A percentile compares a stretch with the other conserved stretches of the same genome.
phyloP scores from a whole-genome alignment of 2,329 filamentous ascomycete genomes.

The Lecanicillium sp. region DNA sequence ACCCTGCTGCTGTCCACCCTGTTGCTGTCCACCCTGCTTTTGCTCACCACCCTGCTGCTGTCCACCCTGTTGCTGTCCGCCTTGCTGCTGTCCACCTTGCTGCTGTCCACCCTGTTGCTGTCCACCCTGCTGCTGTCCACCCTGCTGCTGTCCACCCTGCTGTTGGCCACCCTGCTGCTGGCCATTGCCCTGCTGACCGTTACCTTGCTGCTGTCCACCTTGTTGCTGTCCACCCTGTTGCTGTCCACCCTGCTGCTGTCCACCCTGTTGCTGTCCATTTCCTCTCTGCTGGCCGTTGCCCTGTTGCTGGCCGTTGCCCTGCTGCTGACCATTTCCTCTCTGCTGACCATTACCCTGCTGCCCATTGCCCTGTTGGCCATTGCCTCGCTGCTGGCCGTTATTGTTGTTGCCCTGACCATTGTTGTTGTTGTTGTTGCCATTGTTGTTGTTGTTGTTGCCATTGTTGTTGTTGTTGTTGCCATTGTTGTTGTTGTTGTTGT shows the following conservation, averaged over 20 bases:
- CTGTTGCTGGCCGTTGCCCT: slow-evolving; percentile 8
- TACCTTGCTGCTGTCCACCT: slow-evolving; percentile 3
- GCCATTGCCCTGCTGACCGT: slow-evolving; percentile 2
- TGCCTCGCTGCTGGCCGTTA: slow-evolving; percentile 5
- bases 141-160: slow-evolving; percentile 1
- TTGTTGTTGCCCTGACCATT: slow-evolving; percentile 7
- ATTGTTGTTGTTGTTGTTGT: slow-evolving; percentile 11
- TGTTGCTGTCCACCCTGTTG: slow-evolving; percentile 8
- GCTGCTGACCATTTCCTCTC: slow-evolving; percentile 1
- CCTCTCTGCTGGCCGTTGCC: slow-evolving; percentile 3
- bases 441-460: slow-evolving; percentile 14
- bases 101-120: slow-evolving; percentile 10
- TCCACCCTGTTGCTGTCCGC: slow-evolving; percentile 9
- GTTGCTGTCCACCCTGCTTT: slow-evolving; percentile 8
- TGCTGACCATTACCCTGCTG: slow-evolving; percentile 7
- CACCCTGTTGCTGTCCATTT: too few species aligned
- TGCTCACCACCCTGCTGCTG: slow-evolving; percentile 4
- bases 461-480: slow-evolving; percentile 16
- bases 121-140: slow-evolving; percentile 9
- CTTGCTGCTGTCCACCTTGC: slow-evolving; percentile 1
- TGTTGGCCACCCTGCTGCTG: slow-evolving; percentile 10
- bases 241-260: slow-evolving; percentile 4
- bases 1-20: slow-evolving; percentile 3
- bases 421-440: slow-evolving; percentile 8
- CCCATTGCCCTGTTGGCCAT: slow-evolving; percentile 7